Percentiles rank a stretch among this genome's conserved stretches.
phyloP scores from a whole-genome alignment of 2,329 filamentous ascomycete genomes.

The Macroventuria anomochaeta region DNA sequence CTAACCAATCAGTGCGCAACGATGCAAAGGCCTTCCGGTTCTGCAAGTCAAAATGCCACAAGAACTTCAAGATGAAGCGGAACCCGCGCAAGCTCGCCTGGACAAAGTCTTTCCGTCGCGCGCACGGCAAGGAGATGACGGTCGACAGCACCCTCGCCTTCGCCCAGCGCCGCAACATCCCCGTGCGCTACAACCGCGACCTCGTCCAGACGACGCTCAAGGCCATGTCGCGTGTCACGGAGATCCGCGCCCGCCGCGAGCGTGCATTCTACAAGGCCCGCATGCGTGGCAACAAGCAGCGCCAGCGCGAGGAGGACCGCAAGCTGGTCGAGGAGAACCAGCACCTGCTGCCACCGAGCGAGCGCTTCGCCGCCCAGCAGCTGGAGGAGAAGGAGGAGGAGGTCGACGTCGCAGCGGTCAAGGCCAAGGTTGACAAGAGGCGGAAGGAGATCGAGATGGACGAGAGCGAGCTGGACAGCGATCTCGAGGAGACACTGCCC shows the following conservation, averaged over 20 bases:
- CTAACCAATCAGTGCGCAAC: slow-evolving; percentile 36
- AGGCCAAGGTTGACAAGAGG: slow-evolving; percentile 62
- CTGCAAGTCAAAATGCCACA: slow-evolving; percentile 66
- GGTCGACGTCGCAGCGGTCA: slow-evolving; percentile 51
- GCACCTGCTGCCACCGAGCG: slow-evolving; percentile 77
- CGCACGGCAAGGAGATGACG: slow-evolving; percentile 69
- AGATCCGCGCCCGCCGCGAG: slow-evolving; percentile 84
- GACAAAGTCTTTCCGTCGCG: slow-evolving; percentile 54
- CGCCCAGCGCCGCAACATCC: slow-evolving; percentile 89
- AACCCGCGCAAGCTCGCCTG: slow-evolving; percentile 96
- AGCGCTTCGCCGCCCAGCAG: slow-evolving; percentile 52
- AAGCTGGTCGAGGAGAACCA: slow-evolving; percentile 91
- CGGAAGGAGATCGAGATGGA: slow-evolving; percentile 70
- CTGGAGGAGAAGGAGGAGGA: slow-evolving; percentile 68
- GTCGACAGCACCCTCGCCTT: slow-evolving; percentile 95
- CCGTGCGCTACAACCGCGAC: slow-evolving; percentile 94
- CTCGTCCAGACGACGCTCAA: slow-evolving; percentile 85
- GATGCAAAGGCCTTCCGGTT: slow-evolving; percentile 71
- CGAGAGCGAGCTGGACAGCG: slow-evolving; percentile 52
- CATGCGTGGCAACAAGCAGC: slow-evolving; percentile 88
- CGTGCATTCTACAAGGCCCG: slow-evolving; percentile 92
- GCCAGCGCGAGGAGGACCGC: slow-evolving; percentile 77
- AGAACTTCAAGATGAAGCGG: slow-evolving; percentile 94
- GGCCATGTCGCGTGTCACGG: slow-evolving; percentile 88
- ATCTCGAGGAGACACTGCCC: slow-evolving; percentile 43